phyloP scores from a whole-genome alignment of 2,329 filamentous ascomycete genomes.

The Cladosporium sp. region DNA sequence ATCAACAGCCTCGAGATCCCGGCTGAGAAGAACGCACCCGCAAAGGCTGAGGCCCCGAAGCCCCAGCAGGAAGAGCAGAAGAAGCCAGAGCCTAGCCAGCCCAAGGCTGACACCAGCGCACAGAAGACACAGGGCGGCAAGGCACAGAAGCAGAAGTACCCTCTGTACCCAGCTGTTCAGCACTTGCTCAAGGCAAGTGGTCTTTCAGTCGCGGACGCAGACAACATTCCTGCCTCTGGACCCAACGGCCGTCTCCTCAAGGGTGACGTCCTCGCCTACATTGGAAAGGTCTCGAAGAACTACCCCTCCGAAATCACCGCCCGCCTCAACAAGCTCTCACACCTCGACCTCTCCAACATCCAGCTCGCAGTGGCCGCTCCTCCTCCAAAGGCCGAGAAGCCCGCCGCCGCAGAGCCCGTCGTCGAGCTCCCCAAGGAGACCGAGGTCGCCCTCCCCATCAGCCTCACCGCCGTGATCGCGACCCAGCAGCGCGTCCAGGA shows the following conservation, averaged over 20 bases:
- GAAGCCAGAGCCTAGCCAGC: conserved; percentile 29
- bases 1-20: conserved; percentile 73
- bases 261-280: conserved; percentile 88
- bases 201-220: conserved; percentile 71
- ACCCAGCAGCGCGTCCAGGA: conserved; percentile 79
- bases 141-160: conserved; percentile 67
- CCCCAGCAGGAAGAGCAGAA: conserved; percentile 29
- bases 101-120: conserved; percentile 35
- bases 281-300: conserved; percentile 73
- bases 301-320: conserved; percentile 72
- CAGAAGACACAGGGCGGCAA: conserved; percentile 42
- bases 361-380: conserved; percentile 62
- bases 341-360: conserved; percentile 94
- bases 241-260: conserved; percentile 88
- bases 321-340: conserved; percentile 72
- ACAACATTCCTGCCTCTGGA: conserved; percentile 83
- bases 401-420: conserved; percentile 43
- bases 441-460: conserved; percentile 73
- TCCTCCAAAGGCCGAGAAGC: conserved; percentile 49
- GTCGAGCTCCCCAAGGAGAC: conserved; percentile 51
- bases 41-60: conserved; percentile 26
- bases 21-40: conserved; percentile 54
- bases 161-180: conserved; percentile 79
- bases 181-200: conserved; percentile 79
- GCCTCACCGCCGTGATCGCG: conserved; percentile 74